phyloP scores from a whole-genome alignment of 306 rosid genomes.

The Quillaja saponaria region DNA sequence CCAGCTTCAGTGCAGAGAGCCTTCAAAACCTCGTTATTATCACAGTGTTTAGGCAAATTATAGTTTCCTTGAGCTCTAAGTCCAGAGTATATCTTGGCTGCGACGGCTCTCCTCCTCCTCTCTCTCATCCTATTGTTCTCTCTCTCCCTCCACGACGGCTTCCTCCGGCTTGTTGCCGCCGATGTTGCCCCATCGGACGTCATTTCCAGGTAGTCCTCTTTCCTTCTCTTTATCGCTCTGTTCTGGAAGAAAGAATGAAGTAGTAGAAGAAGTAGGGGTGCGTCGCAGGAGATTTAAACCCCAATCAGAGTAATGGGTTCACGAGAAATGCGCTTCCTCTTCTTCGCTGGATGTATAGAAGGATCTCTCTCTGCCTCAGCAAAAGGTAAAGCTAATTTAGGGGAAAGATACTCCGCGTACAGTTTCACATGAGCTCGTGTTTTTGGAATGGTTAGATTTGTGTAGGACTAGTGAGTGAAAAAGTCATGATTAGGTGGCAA shows the following conservation, averaged over 20 bases:
- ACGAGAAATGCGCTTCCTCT: slow-evolving; percentile 59
- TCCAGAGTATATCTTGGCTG: slow-evolving; percentile 73
- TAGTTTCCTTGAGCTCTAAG: slow-evolving; percentile 83
- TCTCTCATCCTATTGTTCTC: slow-evolving; percentile 87
- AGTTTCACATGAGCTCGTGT: no score
- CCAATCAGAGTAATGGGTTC: slow-evolving; percentile 30
- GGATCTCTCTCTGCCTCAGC: slow-evolving; percentile 36
- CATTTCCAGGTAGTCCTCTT: slow-evolving; percentile 49
- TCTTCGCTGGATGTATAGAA: slow-evolving; percentile 45
- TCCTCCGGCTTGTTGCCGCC: slow-evolving; percentile 54
- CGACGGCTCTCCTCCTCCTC: slow-evolving; percentile 72
- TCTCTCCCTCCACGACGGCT: slow-evolving; percentile 91
- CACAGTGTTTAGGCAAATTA: slow-evolving; percentile 83
- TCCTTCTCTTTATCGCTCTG: no score
- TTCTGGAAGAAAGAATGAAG: neutral
- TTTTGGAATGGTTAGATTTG: no score
- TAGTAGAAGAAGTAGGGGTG: no score
- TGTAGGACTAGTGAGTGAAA: no score
- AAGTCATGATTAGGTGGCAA: neutral
- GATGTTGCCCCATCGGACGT: slow-evolving; percentile 85
- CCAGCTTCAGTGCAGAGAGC: slow-evolving; percentile 89
- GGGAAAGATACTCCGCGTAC: no score
- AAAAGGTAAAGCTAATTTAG: slow-evolving; percentile 12
- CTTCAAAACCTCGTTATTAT: slow-evolving; percentile 80
- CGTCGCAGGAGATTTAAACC: slow-evolving; percentile 47